Evolutionary conservation across 2,329 filamentous ascomycete genomes (phyloP), one percentile per base, ranked within the genome.

Genomic region (Pseudogymnoascus sp.): DNA sequence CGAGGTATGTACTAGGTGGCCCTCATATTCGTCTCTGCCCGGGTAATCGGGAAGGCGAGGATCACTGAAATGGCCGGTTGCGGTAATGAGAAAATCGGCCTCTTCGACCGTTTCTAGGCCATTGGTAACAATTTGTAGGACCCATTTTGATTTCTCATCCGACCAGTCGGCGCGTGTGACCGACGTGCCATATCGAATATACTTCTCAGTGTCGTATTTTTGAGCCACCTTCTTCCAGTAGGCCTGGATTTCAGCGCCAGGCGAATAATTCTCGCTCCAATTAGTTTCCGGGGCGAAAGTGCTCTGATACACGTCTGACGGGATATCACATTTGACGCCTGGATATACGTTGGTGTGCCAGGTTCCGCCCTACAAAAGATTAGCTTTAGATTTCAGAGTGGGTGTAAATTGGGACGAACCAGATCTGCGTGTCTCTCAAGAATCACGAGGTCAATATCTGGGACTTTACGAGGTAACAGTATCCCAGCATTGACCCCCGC

Each of bases 401-500:
- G 30, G 16, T 22, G 5, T 1, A 36, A 14, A 30, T 4, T 4
- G 62, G 58, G 14, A 76, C 84, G 67, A 75, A 87, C 85, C 70
- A 88, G 80, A 60, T 88, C 85, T 0, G 76, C 69, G 66, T 89
- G 89, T 74, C 89, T 89, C 69, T 90, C 86, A 60, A 83, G 84
- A 42, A 89, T 84, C 0, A 79, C 82, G 63, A 91, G 73, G 58
- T 88, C 75, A 59, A 91, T 80, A 0, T 81, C 80, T 0, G 87
- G 87, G 0, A 91, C 82, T 64, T 91, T 90, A 8, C 76, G 79
- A 0, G 87, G 87, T 1, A 91, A 75, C 12, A 90, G 72, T 11
- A 84, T 79, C 0, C 86, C 87, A 1, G 87, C 83, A 4, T 82
- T 79, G 36, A 88, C 79, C 1, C 86, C 86, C 0, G 83, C 73